Base-by-base conservation (phyloP, 2,329 filamentous ascomycete genomes). In the Stachybotrys elegans region DNA sequence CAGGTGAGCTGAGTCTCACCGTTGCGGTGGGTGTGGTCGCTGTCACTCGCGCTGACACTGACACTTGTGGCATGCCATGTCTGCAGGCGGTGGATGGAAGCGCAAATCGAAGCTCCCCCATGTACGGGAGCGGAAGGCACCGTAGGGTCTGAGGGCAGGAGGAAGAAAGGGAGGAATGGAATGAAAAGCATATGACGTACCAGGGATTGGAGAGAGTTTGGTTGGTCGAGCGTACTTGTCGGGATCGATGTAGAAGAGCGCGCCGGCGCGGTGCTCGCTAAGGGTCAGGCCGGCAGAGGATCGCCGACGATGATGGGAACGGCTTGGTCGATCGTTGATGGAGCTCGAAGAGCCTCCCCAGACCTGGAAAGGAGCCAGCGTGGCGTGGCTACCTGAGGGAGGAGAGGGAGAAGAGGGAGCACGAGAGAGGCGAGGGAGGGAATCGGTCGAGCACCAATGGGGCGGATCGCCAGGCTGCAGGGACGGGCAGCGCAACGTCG, bases 331-430 rank as follows among this genome's bases (percentile, higher is more conserved):
- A 62, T 73, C 72, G 66, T 68, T 72, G 55, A 70, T 71, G 56
- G 75, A 76, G 62, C 65, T 68, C 65, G 78, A 79, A 48, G 78
- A 75, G 60, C 75, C 75, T 54, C 70, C 67, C 55, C 67, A 61
- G 52, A 66, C 61, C 51, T 65, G 70, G 67, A 67, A 61, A 54
- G 71, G 68, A 66, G 73, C 76, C 76, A 81, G 72, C 54, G 67
- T 74, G 65, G 53, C 50, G n/a, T n/a, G n/a, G n/a, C n/a, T n/a
- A n/a, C n/a, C n/a, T n/a, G n/a, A n/a, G n/a, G n/a, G n/a, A n/a
- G n/a, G n/a, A n/a, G n/a, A n/a, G n/a, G n/a, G n/a, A n/a, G n/a
- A n/a, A n/a, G n/a, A n/a, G n/a, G n/a, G n/a, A n/a, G n/a, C n/a
- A n/a, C n/a, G n/a, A n/a, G n/a, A n/a, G n/a, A n/a, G n/a, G n/a